Base-by-base conservation (phyloP, 73 alveolate species). In the Tetrahymena elliotti region DNA sequence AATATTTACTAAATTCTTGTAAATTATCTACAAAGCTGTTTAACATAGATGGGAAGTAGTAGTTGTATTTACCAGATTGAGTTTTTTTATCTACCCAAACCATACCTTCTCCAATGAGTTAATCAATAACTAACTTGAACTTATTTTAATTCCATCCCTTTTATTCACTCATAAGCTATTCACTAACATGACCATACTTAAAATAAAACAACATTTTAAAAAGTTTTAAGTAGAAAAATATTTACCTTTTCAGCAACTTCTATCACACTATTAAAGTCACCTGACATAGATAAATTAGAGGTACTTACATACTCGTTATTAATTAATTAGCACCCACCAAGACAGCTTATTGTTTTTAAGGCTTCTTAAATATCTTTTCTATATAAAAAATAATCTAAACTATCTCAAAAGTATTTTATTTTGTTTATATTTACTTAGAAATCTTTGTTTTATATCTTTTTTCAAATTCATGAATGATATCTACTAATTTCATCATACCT, bases 41-140 rank as follows among this genome's bases (percentile, higher is more conserved):
- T 13, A 94, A 24, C 84, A 94, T 38, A 33, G 93, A 47, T 24
- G 96, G 96, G 84, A 94, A 94, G 84, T 94, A 94, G 38, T 94
- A 94, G 83, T 94, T 84, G 33, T 33, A 38, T 10, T 24, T 13
- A 31, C 53, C 92, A 4, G 93, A 53, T 24, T 47, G 31, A 6
- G 96, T 94, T 52, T 94, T 94, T 84, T 94, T 94, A 84, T 94
- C 96, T 31, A 92, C 93, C 96, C 96, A 94, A 16, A 94, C 96
- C 40, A 94, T 52, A 24, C 96, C 96, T 94, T 94, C 96, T 54
- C 96, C 83, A 35, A 37, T 84, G 16, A 94, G 39, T 33, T 84
- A 88, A 84, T 94, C 41, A 38, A 94, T 94, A 33, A 84, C 83
- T 88, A 84, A 33, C 16, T 94, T 35, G 47, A 94, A 94, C 22